A percentile compares a stretch with the other conserved stretches of the same genome.
Evolutionary conservation across 1,284 basidiomycete genomes (phyloP).

Genomic region (Cryptococcus neoformans): DNA sequence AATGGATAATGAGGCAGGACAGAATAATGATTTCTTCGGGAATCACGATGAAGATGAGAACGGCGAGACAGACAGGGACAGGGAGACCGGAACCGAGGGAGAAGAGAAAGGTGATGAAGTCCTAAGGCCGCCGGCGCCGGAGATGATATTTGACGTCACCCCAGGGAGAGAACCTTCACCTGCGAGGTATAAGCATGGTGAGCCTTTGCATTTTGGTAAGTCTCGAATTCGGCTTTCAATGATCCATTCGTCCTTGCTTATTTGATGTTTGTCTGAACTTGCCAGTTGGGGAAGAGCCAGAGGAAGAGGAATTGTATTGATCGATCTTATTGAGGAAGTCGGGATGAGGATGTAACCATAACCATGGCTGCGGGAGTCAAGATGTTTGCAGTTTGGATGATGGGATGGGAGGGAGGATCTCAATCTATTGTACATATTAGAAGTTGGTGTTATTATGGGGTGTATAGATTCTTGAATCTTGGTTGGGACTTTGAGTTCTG

Average conservation of each 20-base stretch:
- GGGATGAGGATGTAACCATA: too few species aligned
- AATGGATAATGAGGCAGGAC: constrained; percentile 1
- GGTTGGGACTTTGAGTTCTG: too few species aligned
- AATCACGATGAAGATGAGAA: constrained; percentile 5
- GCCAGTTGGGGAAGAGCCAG: constrained; percentile 60
- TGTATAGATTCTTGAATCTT: too few species aligned
- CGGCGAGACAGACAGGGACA: constrained; percentile 1
- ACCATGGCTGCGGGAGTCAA: too few species aligned
- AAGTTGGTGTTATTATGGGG: too few species aligned
- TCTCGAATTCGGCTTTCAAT: not conserved
- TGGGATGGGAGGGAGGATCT: too few species aligned
- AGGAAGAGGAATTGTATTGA: constrained; percentile 53
- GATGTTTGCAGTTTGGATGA: too few species aligned
- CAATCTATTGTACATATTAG: too few species aligned
- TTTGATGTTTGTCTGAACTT: not conserved
- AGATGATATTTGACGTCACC: constrained; percentile 3
- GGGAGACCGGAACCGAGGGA: not conserved
- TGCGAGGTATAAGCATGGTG: constrained; percentile 75
- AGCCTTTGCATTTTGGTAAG: constrained; percentile 64
- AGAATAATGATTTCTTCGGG: not conserved
- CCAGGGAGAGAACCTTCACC: constrained; percentile 57
- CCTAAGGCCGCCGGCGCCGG: not conserved
- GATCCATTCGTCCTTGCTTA: not conserved
- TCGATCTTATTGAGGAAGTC: too few species aligned
- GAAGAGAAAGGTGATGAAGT: too few species aligned